Percentiles rank a stretch among this genome's conserved stretches.
phyloP scores from a whole-genome alignment of 2,329 filamentous ascomycete genomes.

The Talaromyces atroroseus region DNA sequence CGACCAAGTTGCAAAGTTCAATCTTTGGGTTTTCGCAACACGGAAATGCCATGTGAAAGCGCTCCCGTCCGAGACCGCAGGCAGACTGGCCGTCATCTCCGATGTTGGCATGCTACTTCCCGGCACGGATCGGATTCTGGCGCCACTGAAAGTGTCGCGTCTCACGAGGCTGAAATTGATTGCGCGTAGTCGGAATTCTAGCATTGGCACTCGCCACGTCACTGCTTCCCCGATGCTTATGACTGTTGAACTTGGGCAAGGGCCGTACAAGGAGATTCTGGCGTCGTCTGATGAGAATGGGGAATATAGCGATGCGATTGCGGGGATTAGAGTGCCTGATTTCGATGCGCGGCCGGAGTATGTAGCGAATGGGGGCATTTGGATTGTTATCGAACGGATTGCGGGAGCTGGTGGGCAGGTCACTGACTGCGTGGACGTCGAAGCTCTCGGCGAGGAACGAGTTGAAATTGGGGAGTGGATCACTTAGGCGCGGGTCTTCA shows the following conservation, averaged over 20 bases:
- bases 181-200: conserved; percentile 43
- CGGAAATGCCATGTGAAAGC: conserved; percentile 49
- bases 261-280: conserved; percentile 60
- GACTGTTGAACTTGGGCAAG: conserved; percentile 66
- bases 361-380: conserved; percentile 55
- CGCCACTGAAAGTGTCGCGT: conserved; percentile 45
- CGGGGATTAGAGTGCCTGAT: conserved; percentile 64
- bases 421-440: conserved; percentile 39
- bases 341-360: conserved; percentile 67
- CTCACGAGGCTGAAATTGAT: conserved; percentile 60
- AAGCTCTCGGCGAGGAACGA: conserved; percentile 38
- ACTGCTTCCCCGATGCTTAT: conserved; percentile 57
- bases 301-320: conserved; percentile 64
- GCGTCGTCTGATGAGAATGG: conserved; percentile 66
- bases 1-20: conserved; percentile 69
- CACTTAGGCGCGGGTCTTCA: not conserved
- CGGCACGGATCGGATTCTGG: conserved; percentile 49
- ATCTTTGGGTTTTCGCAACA: conserved; percentile 66
- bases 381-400: conserved; percentile 77
- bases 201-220: conserved; percentile 33
- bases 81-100: conserved; percentile 56
- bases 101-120: conserved; percentile 46
- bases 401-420: conserved; percentile 54
- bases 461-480: conserved; percentile 41
- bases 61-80: conserved; percentile 69